phyloP scores from a whole-genome alignment of 371 early-diverging fungal species.

The Mortierella sp. region DNA sequence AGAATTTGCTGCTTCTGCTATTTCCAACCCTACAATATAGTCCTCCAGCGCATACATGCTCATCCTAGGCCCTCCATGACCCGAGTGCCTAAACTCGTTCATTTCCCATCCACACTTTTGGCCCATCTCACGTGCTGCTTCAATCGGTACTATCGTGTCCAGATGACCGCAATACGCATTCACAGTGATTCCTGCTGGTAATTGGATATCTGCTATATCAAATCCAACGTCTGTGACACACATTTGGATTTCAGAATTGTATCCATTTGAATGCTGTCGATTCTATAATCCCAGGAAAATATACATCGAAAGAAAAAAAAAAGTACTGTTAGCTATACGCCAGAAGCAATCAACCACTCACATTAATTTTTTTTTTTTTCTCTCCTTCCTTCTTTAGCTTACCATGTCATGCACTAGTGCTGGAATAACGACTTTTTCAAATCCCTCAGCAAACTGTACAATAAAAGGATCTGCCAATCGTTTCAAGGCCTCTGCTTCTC shows the following conservation, averaged over 20 bases:
- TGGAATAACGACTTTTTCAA: constrained; percentile 47
- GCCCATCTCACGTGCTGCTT: constrained; percentile 47
- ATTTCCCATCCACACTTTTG: constrained; percentile 42
- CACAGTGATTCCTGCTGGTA: constrained; percentile 34
- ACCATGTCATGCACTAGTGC: constrained; percentile 55
- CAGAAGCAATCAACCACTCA: no score
- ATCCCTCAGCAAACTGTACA: constrained; percentile 40
- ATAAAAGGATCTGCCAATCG: constrained; percentile 41
- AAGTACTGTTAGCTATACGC: neutral
- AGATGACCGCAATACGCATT: constrained; percentile 45
- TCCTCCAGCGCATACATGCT: constrained; percentile 52
- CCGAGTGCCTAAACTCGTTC: constrained; percentile 50
- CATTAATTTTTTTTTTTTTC: no score
- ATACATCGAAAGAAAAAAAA: neutral
- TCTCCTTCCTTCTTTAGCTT: no score
- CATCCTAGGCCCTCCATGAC: constrained; percentile 53
- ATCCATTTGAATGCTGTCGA: constrained; percentile 52
- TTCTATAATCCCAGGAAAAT: constrained; percentile 35
- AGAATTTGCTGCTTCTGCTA: neutral
- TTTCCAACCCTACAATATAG: constrained; percentile 28
- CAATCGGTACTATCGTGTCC: constrained; percentile 47
- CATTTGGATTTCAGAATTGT: constrained; percentile 54
- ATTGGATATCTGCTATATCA: constrained; percentile 17
- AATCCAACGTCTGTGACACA: constrained; percentile 51
- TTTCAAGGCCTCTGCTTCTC: neutral